Conservation (phyloP, 257 asterid species). For the Perilla frutescens region DNA sequence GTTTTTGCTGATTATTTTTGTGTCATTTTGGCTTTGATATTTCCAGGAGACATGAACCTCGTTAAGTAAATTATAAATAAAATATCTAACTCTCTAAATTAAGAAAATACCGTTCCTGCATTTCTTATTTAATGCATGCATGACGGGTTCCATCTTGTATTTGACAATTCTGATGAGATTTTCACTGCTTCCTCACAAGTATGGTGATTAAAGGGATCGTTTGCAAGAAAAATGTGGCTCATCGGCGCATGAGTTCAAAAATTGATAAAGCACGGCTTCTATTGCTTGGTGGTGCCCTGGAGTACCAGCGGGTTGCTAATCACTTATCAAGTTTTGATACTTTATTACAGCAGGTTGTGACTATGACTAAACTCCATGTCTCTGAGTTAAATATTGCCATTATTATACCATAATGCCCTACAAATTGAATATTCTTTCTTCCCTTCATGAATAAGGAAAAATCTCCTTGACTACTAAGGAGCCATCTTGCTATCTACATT, state of each 20-base stretch:
- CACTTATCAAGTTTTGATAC: slow-evolving; percentile 83
- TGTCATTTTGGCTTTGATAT: slow-evolving; percentile 9
- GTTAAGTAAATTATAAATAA: slow-evolving; percentile 10
- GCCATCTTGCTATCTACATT: slow-evolving; percentile 3
- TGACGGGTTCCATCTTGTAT: slow-evolving; percentile 23
- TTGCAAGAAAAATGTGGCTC: slow-evolving; percentile 87
- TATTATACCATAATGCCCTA: slow-evolving; percentile 1
- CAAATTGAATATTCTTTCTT: slow-evolving; percentile 14
- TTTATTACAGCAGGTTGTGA: slow-evolving; percentile 77
- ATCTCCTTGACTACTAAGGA: slow-evolving; percentile 20
- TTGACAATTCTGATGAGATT: slow-evolving; percentile 37
- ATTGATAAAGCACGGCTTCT: slow-evolving; percentile 65
- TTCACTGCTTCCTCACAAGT: slow-evolving; percentile 46
- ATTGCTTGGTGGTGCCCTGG: slow-evolving; percentile 85
- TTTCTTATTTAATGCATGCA: slow-evolving; percentile 23
- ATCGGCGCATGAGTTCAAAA: slow-evolving; percentile 72
- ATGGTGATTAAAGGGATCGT: slow-evolving; percentile 75
- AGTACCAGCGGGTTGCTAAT: slow-evolving; percentile 80
- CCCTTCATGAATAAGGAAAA: slow-evolving; percentile 14
- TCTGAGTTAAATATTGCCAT: slow-evolving; percentile 29
- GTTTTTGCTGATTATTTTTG: not conserved
- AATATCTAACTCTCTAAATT: slow-evolving; percentile 24
- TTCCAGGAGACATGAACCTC: slow-evolving; percentile 16
- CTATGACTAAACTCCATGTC: slow-evolving; percentile 30
- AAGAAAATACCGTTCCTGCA: slow-evolving; percentile 23